Conservation (phyloP, 73 alveolate species). For the Effrenium voratum region DNA sequence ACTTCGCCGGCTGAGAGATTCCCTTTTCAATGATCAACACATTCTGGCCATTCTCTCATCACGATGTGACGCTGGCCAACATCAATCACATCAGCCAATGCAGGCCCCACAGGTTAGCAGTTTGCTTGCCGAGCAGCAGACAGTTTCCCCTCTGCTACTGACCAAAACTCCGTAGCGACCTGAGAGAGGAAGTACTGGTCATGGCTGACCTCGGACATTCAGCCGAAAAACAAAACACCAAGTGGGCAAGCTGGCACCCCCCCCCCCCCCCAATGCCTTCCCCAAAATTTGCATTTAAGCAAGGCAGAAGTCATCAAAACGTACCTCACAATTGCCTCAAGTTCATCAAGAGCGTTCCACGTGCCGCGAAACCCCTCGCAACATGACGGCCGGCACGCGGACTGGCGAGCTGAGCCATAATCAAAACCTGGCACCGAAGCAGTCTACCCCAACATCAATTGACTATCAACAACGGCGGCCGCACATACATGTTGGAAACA, state of each 20-base stretch:
- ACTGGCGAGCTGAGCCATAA: too few relatives aligned
- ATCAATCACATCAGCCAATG: neutral
- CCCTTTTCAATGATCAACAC: neutral
- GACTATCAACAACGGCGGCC: too few relatives aligned
- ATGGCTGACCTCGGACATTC: constrained; percentile 95
- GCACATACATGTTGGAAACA: too few relatives aligned
- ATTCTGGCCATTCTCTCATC: neutral
- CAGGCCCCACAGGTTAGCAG: too few relatives aligned
- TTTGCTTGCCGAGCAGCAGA: neutral
- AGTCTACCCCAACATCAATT: too few relatives aligned
- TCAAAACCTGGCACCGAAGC: too few relatives aligned
- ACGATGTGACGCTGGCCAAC: neutral
- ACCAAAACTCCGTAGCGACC: constrained; percentile 82
- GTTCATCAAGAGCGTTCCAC: too few relatives aligned
- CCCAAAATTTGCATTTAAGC: neutral
- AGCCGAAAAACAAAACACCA: neutral
- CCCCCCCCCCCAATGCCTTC: neutral
- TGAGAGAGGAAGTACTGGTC: constrained; percentile 97
- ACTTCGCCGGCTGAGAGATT: neutral
- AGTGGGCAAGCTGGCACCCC: neutral
- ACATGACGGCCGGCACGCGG: neutral
- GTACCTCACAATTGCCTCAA: neutral
- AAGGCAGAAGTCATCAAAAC: neutral
- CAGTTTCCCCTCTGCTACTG: constrained; percentile 75
- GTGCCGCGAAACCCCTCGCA: neutral